Percentiles rank a stretch among this genome's conserved stretches.
Evolutionary conservation across 441 rosid species (phyloP).

Genomic region (Macaranga tanarius): DNA sequence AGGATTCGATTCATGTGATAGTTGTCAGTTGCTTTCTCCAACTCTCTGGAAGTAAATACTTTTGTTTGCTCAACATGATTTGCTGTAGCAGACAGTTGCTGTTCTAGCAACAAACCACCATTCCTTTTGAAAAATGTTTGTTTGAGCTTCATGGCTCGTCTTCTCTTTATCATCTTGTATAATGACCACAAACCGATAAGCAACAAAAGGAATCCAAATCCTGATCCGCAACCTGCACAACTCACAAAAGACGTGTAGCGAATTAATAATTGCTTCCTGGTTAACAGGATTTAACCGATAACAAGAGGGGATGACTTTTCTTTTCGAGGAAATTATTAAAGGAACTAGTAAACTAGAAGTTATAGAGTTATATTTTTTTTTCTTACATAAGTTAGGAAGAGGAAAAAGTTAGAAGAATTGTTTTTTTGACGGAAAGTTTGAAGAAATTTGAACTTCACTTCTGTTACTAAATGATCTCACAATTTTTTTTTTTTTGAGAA

Average conservation of each 20-base stretch:
- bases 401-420: too few species aligned
- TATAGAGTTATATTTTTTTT: too few species aligned
- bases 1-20: conserved; percentile 19
- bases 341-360: too few species aligned
- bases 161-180: conserved; percentile 17
- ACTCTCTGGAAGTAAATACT: conserved; percentile 9
- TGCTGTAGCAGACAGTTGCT: conserved; percentile 7
- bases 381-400: too few species aligned
- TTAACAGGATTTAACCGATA: not conserved
- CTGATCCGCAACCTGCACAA: conserved; percentile 19
- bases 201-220: conserved; percentile 15
- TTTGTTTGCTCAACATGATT: conserved; percentile 20
- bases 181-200: not conserved
- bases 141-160: conserved; percentile 7
- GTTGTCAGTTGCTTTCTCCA: conserved; percentile 24
- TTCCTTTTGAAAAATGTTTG: not conserved
- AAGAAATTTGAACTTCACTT: too few species aligned
- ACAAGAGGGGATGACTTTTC: not conserved
- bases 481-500: too few species aligned
- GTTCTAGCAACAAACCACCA: too few species aligned
- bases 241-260: not conserved
- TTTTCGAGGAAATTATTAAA: too few species aligned
- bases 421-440: too few species aligned
- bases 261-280: not conserved
- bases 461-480: too few species aligned